phyloP scores from a whole-genome alignment of 371 early-diverging fungal species.

The Haplosporangium sp. region DNA sequence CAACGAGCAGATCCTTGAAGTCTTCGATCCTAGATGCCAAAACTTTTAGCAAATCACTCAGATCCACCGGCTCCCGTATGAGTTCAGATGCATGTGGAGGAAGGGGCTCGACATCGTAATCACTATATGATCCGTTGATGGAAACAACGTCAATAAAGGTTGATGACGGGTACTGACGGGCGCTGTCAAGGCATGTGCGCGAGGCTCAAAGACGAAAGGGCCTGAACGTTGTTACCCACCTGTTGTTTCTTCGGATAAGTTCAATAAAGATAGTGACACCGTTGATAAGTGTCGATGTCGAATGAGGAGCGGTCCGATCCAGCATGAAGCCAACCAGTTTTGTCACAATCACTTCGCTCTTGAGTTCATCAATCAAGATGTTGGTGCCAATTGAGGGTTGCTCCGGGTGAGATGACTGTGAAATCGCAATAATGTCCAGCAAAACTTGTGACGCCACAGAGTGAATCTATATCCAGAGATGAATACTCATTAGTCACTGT shows the following conservation, averaged over 20 bases:
- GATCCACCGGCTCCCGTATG: constrained; percentile 65
- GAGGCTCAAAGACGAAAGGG: not conserved
- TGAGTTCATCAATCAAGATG: constrained; percentile 82
- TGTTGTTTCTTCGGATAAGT: constrained; percentile 93
- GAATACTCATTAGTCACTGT: too few species aligned
- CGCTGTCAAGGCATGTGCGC: not conserved
- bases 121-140: constrained; percentile 49
- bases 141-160: not conserved
- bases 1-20: constrained; percentile 70
- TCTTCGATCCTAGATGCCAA: constrained; percentile 75
- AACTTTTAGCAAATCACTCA: constrained; percentile 85
- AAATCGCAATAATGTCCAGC: constrained; percentile 91
- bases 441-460: constrained; percentile 90
- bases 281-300: constrained; percentile 87
- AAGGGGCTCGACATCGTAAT: constrained; percentile 62
- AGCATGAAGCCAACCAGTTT: constrained; percentile 90
- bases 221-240: constrained; percentile 38
- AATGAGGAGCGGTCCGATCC: constrained; percentile 77
- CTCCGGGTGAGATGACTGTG: constrained; percentile 77
- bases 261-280: constrained; percentile 96
- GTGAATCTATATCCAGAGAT: constrained; percentile 69
- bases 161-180: too few species aligned
- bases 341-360: constrained; percentile 75
- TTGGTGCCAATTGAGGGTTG: constrained; percentile 78
- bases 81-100: constrained; percentile 40